Base-by-base conservation (phyloP, 2,329 filamentous ascomycete genomes). In the Diaporthe ampelina region DNA sequence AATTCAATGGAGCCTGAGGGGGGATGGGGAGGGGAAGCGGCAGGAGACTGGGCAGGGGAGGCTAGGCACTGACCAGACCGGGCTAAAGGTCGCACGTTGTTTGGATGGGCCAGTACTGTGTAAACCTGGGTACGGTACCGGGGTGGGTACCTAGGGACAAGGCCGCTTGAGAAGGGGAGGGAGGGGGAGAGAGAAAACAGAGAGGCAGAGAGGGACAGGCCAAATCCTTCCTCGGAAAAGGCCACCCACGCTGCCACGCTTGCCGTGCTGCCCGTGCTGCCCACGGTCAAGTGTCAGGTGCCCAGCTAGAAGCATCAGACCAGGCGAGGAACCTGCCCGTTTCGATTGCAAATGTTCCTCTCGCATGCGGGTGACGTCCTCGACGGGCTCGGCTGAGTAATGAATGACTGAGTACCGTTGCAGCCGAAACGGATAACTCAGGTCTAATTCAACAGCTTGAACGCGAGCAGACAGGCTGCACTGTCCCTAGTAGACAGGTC, bases 361-460 rank as follows among this genome's bases (percentile, higher is more conserved):
- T 32, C 45, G 63, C 45, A 67, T 48, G 40, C 63, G 63, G 63
- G 63, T 68, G 63, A 68, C 48, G 63, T 68, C 63, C 63, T 54
- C 63, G 63, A 68, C 45, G 63, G 63, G 45, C 63, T 68, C 48
- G 63, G 63, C 63, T 68, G 63, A 68, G 63, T 68, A 68, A 68
- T 68, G 63, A 68, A 68, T 68, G 63, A 68, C 63, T 29, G 63
- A 68, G 48, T 54, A 68, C 48, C 32, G 63, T 68, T 21, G 63
- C 63, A 68, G 48, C 32, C 63, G 63, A 54, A 68, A 68, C 48
- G 63, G 63, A 68, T 54, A 68, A 54, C 63, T 17, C 63, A 68
- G 9, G 45, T 54, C 63, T 40, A 54, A 29, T 68, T 68, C 32
- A 54, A 21, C 48, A 54, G 48, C 63, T 54, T 52, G 45, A 52